Conservation (phyloP, 345 rosid species). For the Acer saccharum region DNA sequence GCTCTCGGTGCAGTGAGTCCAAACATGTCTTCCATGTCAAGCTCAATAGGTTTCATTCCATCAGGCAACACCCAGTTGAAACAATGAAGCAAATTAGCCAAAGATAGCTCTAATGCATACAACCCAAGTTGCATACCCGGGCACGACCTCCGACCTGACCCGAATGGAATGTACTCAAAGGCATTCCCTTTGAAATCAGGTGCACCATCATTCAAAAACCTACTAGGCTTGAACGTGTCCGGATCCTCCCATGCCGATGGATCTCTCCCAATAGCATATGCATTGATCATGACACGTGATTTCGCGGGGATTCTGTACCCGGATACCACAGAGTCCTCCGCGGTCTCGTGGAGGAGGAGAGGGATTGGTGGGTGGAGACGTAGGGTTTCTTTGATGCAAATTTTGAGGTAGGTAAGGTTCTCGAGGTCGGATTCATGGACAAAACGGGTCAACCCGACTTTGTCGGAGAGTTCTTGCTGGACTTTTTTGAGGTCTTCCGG, state of each 20-base stretch:
- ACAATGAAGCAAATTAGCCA: slow-evolving; percentile 69
- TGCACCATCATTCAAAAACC: slow-evolving; percentile 49
- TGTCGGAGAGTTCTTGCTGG: slow-evolving; percentile 62
- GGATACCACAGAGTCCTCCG: slow-evolving; percentile 48
- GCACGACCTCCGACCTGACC: slow-evolving; percentile 83
- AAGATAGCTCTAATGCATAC: slow-evolving; percentile 62
- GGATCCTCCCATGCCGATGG: slow-evolving; percentile 62
- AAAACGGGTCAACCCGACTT: slow-evolving; percentile 52
- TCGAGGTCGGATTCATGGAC: slow-evolving; percentile 64
- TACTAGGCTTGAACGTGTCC: slow-evolving; percentile 48
- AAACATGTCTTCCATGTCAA: slow-evolving; percentile 69
- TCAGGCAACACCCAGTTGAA: slow-evolving; percentile 72
- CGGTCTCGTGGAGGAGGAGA: slow-evolving; percentile 70
- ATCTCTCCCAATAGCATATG: slow-evolving; percentile 64
- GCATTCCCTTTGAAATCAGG: slow-evolving; percentile 62
- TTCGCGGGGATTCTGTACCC: slow-evolving; percentile 59
- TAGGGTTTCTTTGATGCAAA: slow-evolving; percentile 65
- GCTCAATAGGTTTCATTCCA: slow-evolving; percentile 56
- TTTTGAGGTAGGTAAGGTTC: slow-evolving; percentile 51
- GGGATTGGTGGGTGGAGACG: slow-evolving; percentile 88
- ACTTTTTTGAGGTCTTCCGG: slow-evolving; percentile 51
- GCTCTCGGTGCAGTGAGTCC: slow-evolving; percentile 84
- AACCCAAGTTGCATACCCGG: slow-evolving; percentile 85
- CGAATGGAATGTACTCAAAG: slow-evolving; percentile 73
- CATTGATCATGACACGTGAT: slow-evolving; percentile 67